Evolutionary conservation across 1,139 yeast species (phyloP).

Genomic region (Nakaseomyces bracarensis): DNA sequence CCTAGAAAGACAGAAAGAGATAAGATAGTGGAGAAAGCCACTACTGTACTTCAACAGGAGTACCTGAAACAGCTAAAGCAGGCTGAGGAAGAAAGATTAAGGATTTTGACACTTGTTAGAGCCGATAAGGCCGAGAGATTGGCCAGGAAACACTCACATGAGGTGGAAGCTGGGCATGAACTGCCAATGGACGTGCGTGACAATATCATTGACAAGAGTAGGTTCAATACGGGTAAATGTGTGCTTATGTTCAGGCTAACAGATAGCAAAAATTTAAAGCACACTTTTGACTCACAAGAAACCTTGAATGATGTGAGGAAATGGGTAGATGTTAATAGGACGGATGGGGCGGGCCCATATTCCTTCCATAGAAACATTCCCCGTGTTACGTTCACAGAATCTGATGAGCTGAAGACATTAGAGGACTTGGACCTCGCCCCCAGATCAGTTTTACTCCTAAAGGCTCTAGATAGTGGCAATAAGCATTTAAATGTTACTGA

Average conservation of each 20-base stretch:
- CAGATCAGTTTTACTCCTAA: constrained; percentile 49
- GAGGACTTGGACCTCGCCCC: constrained; percentile 48
- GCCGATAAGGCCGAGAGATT: constrained; percentile 24
- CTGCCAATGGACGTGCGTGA: constrained; percentile 14
- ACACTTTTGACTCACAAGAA: constrained; percentile 20
- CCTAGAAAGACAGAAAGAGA: constrained; percentile 31
- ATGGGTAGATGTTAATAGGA: constrained; percentile 52
- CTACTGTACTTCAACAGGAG: constrained; percentile 37
- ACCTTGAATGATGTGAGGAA: constrained; percentile 42
- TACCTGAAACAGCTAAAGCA: constrained; percentile 33
- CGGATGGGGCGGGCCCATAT: constrained; percentile 42
- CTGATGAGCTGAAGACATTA: constrained; percentile 47
- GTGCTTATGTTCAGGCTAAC: constrained; percentile 26
- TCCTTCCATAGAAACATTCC: constrained; percentile 42
- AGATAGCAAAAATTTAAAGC: constrained; percentile 24
- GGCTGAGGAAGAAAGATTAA: constrained; percentile 43
- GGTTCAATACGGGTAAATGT: constrained; percentile 14
- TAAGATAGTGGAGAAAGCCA: constrained; percentile 35
- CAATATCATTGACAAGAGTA: constrained; percentile 13
- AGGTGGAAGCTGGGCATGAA: constrained; percentile 7
- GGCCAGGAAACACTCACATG: constrained; percentile 10
- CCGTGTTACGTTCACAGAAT: constrained; percentile 39
- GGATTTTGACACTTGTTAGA: constrained; percentile 39
- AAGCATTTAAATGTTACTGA: constrained; percentile 14
- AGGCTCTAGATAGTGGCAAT: constrained; percentile 1